A percentile compares a stretch with the other conserved stretches of the same genome.
Evolutionary conservation across 768 basidiomycete genomes (phyloP).

Genomic region (Serendipita sp.): DNA sequence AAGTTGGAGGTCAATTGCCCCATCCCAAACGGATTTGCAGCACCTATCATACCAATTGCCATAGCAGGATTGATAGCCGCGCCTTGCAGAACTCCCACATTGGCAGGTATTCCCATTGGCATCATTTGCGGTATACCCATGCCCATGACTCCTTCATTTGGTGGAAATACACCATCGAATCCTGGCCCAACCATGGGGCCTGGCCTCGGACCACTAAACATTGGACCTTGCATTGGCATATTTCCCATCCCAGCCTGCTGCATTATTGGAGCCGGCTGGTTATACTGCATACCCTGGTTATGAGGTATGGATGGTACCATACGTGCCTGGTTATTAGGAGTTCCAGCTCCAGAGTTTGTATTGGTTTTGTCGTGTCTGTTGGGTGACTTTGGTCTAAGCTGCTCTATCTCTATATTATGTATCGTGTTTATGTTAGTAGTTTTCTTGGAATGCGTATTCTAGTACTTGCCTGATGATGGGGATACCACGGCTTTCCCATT

Average conservation of each 20-base stretch:
- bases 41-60: not conserved
- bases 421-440: slow-evolving; percentile 1
- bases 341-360: slow-evolving; percentile 5
- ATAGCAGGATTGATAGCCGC: not conserved
- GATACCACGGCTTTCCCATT: slow-evolving; percentile 51
- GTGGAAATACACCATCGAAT: not conserved
- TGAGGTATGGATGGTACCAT: slow-evolving; percentile 12
- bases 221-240: not conserved
- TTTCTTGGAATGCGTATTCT: not conserved
- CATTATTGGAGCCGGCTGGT: slow-evolving; percentile 15
- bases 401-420: slow-evolving; percentile 48
- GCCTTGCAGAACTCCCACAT: not conserved
- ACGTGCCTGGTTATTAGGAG: slow-evolving; percentile 9
- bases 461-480: slow-evolving; percentile 32
- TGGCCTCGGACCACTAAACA: not conserved
- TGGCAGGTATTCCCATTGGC: not conserved
- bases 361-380: slow-evolving; percentile 3
- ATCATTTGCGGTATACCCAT: not conserved
- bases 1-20: not conserved
- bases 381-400: slow-evolving; percentile 74
- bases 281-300: slow-evolving; percentile 13
- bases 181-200: not conserved
- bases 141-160: not conserved
- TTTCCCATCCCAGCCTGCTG: not conserved
- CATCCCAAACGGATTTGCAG: not conserved